These are phyloP conservation scores for Magnusiomyces paraingens DNA, from an alignment of 1,139 yeast species.

Conservation along the genomic window DNA sequence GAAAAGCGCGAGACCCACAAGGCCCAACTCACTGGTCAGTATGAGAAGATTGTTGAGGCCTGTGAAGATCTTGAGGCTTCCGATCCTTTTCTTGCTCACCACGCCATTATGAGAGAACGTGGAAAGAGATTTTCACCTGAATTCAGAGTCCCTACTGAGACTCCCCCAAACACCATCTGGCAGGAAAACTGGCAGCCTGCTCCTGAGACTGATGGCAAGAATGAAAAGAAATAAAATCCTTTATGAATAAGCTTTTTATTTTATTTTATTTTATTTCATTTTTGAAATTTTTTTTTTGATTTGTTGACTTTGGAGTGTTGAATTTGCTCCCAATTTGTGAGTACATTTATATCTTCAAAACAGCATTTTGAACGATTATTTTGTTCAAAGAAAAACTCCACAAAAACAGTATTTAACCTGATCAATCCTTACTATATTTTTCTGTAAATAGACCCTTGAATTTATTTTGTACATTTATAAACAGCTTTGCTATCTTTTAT, in stretches of 20 bases:
- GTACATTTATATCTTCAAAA: no score
- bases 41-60: constrained; percentile 59
- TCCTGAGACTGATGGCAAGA: constrained; percentile 4
- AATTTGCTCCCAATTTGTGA: no score
- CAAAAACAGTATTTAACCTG: background rate
- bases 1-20: constrained; percentile 41
- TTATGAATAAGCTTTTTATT: no score
- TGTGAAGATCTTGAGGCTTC: constrained; percentile 59
- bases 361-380: no score
- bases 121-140: constrained; percentile 46
- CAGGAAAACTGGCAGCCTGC: constrained; percentile 49
- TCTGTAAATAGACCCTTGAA: no score
- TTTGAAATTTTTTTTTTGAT: no score
- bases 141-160: constrained; percentile 81
- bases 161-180: constrained; percentile 85
- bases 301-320: no score
- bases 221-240: background rate
- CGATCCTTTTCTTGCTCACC: constrained; percentile 44
- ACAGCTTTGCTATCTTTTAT: background rate
- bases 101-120: constrained; percentile 46
- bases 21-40: constrained; percentile 53
- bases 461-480: background rate
- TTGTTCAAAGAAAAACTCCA: no score
- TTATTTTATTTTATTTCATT: no score
- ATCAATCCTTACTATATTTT: background rate